Evolutionary conservation across 441 rosid species (phyloP).

Genomic region (Adansonia gregorii): DNA sequence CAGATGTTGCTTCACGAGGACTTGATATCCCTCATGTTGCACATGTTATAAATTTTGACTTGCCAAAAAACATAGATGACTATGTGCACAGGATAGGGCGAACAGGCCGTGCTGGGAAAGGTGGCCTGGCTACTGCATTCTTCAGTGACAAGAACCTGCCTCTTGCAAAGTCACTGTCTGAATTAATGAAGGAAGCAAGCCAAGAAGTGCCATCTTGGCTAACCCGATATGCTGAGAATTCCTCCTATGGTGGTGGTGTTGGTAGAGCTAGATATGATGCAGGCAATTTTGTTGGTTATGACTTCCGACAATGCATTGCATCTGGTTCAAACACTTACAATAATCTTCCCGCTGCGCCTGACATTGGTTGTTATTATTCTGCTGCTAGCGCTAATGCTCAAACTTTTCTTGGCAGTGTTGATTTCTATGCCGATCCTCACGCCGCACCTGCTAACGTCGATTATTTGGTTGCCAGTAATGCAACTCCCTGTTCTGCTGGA

Average conservation of each 20-base stretch:
- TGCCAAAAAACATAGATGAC: conserved; percentile 92
- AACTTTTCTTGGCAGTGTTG: not conserved
- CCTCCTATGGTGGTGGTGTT: conserved; percentile 14
- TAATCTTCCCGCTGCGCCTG: not conserved
- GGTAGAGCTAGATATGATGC: conserved; percentile 25
- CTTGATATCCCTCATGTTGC: conserved; percentile 93
- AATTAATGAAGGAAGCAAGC: conserved; percentile 87
- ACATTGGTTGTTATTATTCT: conserved; percentile 13
- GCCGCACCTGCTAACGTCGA: not conserved
- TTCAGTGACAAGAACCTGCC: conserved; percentile 78
- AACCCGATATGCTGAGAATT: conserved; percentile 50
- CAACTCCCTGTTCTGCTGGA: not conserved
- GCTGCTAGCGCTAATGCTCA: conserved; percentile 14
- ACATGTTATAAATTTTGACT: conserved; percentile 90
- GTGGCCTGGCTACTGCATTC: conserved; percentile 93
- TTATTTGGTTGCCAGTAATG: not conserved
- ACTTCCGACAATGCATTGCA: conserved; percentile 41
- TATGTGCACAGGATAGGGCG: conserved; percentile 95
- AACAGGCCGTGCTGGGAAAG: conserved; percentile 91
- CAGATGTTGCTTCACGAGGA: conserved; percentile 95
- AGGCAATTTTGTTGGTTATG: conserved; percentile 50
- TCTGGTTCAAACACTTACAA: conserved; percentile 22
- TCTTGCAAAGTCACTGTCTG: conserved; percentile 70
- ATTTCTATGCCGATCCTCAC: conserved; percentile 14
- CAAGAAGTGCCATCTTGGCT: conserved; percentile 97